These are phyloP conservation scores for Ceratobasidium sp. DNA, from an alignment of 1,284 basidiomycete genomes.

Conservation along the genomic window DNA sequence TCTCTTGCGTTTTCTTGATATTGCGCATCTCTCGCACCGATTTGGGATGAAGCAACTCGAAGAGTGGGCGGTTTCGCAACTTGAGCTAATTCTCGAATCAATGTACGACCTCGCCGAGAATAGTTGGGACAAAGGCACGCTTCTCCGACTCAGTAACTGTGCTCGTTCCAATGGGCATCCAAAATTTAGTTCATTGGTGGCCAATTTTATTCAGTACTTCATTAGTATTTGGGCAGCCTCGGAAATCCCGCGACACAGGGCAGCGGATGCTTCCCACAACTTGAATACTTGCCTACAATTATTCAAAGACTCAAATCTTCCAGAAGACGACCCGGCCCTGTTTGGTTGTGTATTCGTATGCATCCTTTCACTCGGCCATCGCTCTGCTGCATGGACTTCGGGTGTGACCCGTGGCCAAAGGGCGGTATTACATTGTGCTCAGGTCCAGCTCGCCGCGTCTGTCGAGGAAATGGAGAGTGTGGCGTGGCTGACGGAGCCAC, in stretches of 20 bases:
- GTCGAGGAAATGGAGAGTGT: background rate
- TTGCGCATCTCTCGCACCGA: background rate
- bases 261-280: background rate
- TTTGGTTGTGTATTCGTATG: slow-evolving; percentile 2
- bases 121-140: background rate
- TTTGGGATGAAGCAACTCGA: background rate
- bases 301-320: background rate
- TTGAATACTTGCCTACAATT: background rate
- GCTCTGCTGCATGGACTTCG: background rate
- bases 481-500: background rate
- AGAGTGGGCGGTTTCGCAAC: background rate
- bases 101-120: background rate
- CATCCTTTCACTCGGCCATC: background rate
- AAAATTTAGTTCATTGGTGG: too few relatives aligned
- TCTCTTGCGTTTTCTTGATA: slow-evolving; percentile 6
- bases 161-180: too few relatives aligned
- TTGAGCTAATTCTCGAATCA: slow-evolving; percentile 10
- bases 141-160: background rate
- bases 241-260: too few relatives aligned
- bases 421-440: background rate
- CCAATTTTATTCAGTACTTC: background rate
- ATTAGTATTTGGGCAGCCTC: background rate
- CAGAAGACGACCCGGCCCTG: background rate
- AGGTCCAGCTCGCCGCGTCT: background rate
- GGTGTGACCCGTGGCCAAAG: background rate